These are phyloP conservation scores for Aspergillus oerlinghausenensis DNA, from an alignment of 2,329 filamentous ascomycete species.

Conservation along the genomic window DNA sequence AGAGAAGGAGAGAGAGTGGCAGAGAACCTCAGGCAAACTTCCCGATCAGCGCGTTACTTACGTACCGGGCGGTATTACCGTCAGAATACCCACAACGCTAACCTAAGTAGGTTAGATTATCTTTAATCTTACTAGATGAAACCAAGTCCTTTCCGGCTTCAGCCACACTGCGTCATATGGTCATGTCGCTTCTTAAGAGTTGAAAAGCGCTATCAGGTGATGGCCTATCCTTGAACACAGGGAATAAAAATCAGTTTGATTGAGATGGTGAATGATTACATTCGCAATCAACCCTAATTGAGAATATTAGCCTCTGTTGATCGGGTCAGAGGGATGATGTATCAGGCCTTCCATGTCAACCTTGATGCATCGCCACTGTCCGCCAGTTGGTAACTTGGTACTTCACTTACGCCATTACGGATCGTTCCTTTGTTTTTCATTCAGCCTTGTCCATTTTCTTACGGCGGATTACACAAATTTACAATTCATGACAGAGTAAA, in stretches of 20 bases:
- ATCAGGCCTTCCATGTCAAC: not conserved
- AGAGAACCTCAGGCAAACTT: conserved; percentile 1
- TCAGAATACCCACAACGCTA: not conserved
- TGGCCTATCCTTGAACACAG: not conserved
- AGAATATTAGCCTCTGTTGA: not conserved
- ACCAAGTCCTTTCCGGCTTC: not conserved
- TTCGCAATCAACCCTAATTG: not conserved
- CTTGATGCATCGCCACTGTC: not conserved
- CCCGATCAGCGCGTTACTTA: not conserved
- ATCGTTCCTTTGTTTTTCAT: not conserved
- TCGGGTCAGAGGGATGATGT: not conserved
- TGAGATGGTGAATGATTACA: not conserved
- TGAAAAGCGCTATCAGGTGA: not conserved
- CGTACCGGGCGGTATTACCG: not conserved
- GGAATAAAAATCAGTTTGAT: not conserved
- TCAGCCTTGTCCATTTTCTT: not conserved
- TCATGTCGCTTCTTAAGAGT: not conserved
- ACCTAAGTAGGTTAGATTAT: not conserved
- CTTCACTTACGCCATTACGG: not conserved
- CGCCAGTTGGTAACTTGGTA: not conserved
- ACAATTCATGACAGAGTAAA: not conserved
- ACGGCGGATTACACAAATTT: not conserved
- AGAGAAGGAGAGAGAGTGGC: conserved; percentile 3
- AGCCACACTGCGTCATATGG: not conserved
- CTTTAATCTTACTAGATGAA: not conserved